A percentile compares a stretch with the other conserved stretches of the same genome.
These are phyloP conservation scores for Pisolithus microcarpus DNA, from an alignment of 768 basidiomycete species.

Conservation along the genomic window DNA sequence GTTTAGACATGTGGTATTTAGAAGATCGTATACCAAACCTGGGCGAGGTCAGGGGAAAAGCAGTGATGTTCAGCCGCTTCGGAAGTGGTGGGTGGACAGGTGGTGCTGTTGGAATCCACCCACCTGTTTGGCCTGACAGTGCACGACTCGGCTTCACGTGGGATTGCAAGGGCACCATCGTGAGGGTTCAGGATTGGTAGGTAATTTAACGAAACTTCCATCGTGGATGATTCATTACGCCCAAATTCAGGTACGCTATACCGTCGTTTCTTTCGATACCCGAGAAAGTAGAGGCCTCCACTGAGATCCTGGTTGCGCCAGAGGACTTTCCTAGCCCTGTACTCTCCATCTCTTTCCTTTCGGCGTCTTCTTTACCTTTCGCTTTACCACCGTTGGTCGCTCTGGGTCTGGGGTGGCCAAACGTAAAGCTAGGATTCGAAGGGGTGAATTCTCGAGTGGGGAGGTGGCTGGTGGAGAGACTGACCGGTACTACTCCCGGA, in stretches of 20 bases:
- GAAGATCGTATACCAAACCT: slow-evolving; percentile 74
- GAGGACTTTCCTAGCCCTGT: slow-evolving; percentile 31
- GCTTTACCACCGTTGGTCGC: slow-evolving; percentile 74
- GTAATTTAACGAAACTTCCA: slow-evolving; percentile 5
- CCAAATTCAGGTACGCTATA: slow-evolving; percentile 61
- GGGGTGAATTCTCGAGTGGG: slow-evolving; percentile 78
- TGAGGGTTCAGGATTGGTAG: slow-evolving; percentile 84
- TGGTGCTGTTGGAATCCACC: slow-evolving; percentile 81
- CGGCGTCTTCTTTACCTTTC: slow-evolving; percentile 74
- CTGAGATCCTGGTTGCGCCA: slow-evolving; percentile 43
- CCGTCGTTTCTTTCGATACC: slow-evolving; percentile 75
- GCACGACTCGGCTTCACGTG: slow-evolving; percentile 66
- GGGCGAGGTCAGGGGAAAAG: slow-evolving; percentile 81
- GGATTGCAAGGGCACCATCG: slow-evolving; percentile 61
- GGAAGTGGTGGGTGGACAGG: slow-evolving; percentile 67
- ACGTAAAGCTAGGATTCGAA: slow-evolving; percentile 69
- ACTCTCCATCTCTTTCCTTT: slow-evolving; percentile 73
- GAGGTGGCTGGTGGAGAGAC: slow-evolving; percentile 57
- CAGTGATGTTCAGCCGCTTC: slow-evolving; percentile 82
- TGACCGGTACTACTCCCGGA: slow-evolving; percentile 19
- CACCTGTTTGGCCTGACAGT: slow-evolving; percentile 80
- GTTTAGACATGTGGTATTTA: slow-evolving; percentile 68
- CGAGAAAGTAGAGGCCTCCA: slow-evolving; percentile 65
- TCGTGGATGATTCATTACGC: slow-evolving; percentile 1
- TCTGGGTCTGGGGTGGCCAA: slow-evolving; percentile 78